Evolutionary conservation across 2,329 filamentous ascomycete species (phyloP), one percentile per base, ranked within the genome.

Genomic region (Rugonectria rugulosa): DNA sequence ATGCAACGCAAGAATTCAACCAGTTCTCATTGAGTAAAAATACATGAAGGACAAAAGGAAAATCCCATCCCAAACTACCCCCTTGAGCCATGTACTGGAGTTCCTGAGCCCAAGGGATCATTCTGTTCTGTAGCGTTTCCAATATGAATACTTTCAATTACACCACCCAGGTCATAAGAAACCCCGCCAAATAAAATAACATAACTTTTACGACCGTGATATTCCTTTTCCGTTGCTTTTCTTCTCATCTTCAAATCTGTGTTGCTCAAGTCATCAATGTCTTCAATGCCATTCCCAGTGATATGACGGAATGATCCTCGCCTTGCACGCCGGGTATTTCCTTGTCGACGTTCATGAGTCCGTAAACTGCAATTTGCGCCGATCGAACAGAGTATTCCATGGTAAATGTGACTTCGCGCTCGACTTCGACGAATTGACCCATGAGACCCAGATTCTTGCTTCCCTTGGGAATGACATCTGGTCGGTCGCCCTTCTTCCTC

Each of bases 381-480:
- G 65, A 68, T 10, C 65, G 50, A 6, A 67, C 65, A 1, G 65
- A 68, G 15, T 68, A 68, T 45, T 68, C 65, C 65, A 68, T 68
- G 17, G 65, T 68, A n/a, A 68, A 68, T 3, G 65, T 68, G 29
- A 68, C 63, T 31, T 68, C 65, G 0, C 65, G 42, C 41, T 67
- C 64, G n/a, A 68, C 38, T 59, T 68, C 65, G 7, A 68, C 65
- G 44, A 68, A 68, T 29, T 68, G 65, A 1, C 65, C 65, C 63
- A 68, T 68, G n/a, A 68, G 19, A 0, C 65, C 65, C 5, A 68
- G 43, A 21, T 68, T 68, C 42, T 53, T 66, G 46, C 65, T 65
- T 2, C 65, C 65, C 1, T 59, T 46, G 1, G 65, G 65, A 8
- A 68, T 56, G 0, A 67, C 65, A 0, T 67, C 49, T 11, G 65